Evolutionary conservation across 148 eudicot species (phyloP), one percentile per base, ranked within the genome.

Genomic region (Selenicereus undatus): DNA sequence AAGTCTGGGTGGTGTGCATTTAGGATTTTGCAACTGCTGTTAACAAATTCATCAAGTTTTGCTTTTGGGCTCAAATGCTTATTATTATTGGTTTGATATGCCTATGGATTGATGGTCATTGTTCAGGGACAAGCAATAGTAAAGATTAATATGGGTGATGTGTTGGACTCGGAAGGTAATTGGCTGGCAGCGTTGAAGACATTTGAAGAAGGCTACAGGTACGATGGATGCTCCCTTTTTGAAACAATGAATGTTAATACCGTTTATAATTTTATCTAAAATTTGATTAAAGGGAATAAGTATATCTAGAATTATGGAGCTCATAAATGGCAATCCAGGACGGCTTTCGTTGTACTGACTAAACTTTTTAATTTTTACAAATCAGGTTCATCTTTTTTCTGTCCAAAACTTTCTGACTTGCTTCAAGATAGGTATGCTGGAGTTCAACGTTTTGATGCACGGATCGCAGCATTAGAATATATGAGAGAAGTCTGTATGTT

Each of bases 111-210:
- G 68, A 80, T 82, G 79, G 30, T 88, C 72, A 64, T 84, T 81
- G 43, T 39, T 76, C 91, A 96, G 99, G 99, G 99, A 81, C 98
- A 96, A 89, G 95, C 98, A 74, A 78, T 96, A 76, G 91, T 89
- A 75, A 93, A 91, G 88, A 89, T 94, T 78, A 93, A 94, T 82
- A 83, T 96, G 75, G 98, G 99, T 60, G 83, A 80, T 85, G 87
- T 84, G 76, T 80, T 93, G 88, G 99, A 96, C 83, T 88, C 92
- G 65, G 83, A 71, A 81, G 98, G 95, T 86, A 80, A 91, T 84
- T 90, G 90, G 86, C 32, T 30, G 64, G 94, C 89, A 30, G 99
- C 98, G 75, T 79, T 96, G 52, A 80, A 73, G 17, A 83, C 90
- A 80, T 92, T 86, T 83, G 82, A 89, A 78, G 95, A 96, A 87